Evolutionary conservation across 2,329 filamentous ascomycete genomes (phyloP).

Genomic region (Beauveria sp.): DNA sequence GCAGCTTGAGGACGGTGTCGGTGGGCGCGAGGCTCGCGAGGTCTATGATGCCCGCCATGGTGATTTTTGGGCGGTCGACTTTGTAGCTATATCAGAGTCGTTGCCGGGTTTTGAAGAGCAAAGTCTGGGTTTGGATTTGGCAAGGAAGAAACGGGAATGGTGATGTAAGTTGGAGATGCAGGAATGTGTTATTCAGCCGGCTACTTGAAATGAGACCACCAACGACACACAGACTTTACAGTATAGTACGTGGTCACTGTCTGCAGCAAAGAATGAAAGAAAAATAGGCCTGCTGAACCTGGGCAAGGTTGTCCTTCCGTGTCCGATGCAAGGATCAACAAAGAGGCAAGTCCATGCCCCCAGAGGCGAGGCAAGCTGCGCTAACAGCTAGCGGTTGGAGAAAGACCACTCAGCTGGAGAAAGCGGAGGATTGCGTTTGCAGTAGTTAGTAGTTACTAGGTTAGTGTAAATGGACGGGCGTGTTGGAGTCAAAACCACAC

Average conservation of each 20-base stretch:
- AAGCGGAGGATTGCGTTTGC: background rate
- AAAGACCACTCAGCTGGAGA: background rate
- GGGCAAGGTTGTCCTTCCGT: background rate
- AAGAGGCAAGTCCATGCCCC: background rate
- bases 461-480: too few relatives aligned
- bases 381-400: background rate
- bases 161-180: background rate
- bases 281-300: background rate
- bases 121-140: background rate
- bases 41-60: slow-evolving; percentile 20
- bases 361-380: background rate
- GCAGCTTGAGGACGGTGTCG: slow-evolving; percentile 39
- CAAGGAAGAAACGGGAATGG: background rate
- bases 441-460: too few relatives aligned
- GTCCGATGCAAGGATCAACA: background rate
- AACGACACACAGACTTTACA: background rate
- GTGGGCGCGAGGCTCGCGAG: slow-evolving; percentile 23
- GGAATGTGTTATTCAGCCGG: background rate
- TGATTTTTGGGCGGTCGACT: background rate
- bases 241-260: background rate
- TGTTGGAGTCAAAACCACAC: too few relatives aligned
- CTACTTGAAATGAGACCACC: background rate
- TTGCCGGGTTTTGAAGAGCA: background rate
- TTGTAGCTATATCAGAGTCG: background rate
- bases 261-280: background rate